phyloP scores from a whole-genome alignment of 495 filamentous ascomycete genomes.

The Aspergillus kassunensis region DNA sequence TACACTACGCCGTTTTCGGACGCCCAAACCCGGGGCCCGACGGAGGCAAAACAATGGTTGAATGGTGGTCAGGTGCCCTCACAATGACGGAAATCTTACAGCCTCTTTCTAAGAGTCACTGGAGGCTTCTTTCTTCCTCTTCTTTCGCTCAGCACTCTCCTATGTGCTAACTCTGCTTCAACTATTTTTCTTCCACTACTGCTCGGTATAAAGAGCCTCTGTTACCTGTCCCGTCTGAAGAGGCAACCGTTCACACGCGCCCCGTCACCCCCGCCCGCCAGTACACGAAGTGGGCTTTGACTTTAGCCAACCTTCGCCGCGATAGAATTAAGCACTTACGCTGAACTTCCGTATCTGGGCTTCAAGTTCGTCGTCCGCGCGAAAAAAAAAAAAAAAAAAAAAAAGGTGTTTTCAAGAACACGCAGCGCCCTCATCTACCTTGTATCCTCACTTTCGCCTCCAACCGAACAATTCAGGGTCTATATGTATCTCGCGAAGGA shows the following conservation, averaged over 20 bases:
- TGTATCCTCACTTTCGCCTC: slow-evolving; percentile 3
- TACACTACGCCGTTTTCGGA: not conserved
- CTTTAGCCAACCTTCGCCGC: slow-evolving; percentile 7
- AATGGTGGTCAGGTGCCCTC: slow-evolving; percentile 11
- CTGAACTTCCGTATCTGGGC: not conserved
- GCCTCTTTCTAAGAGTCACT: slow-evolving; percentile 4
- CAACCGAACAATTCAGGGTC: slow-evolving; percentile 5
- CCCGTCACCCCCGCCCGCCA: slow-evolving; percentile 16
- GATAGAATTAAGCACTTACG: not conserved
- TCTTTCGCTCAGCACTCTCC: slow-evolving; percentile 16
- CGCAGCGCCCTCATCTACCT: too few relatives aligned
- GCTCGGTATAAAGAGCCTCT: not conserved
- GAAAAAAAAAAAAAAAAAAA: too few relatives aligned
- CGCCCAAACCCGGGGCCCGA: not conserved
- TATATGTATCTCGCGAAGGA: slow-evolving; percentile 22
- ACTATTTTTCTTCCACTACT: not conserved
- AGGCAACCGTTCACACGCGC: slow-evolving; percentile 2
- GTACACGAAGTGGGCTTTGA: slow-evolving; percentile 19
- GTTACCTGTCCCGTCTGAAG: not conserved
- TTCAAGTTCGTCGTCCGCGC: not conserved
- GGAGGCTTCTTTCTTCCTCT: slow-evolving; percentile 5
- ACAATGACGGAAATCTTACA: slow-evolving; percentile 25
- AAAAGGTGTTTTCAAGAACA: too few relatives aligned
- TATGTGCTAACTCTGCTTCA: slow-evolving; percentile 11
- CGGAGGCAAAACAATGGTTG: slow-evolving; percentile 9